These are phyloP conservation scores for Salix arbutifolia DNA, from an alignment of 345 rosid genomes.

Conservation along the genomic window DNA sequence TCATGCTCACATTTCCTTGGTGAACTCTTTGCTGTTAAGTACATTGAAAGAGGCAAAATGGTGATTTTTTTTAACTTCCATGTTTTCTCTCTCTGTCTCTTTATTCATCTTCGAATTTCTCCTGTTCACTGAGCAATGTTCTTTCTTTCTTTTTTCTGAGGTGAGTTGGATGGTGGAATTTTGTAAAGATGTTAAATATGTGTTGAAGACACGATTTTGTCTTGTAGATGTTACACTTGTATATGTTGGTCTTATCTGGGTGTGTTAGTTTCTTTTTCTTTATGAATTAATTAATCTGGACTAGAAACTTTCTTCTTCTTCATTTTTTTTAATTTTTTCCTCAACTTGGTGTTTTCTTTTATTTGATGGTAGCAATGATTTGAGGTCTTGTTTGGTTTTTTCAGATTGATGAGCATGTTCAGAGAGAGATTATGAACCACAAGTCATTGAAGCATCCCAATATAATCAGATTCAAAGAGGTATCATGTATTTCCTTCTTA, in stretches of 20 bases:
- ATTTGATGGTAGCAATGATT: neutral
- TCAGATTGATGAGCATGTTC: conserved; percentile 26
- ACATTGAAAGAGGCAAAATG: conserved; percentile 25
- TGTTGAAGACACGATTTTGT: neutral
- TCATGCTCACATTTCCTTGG: too few relatives aligned
- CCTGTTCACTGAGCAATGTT: neutral
- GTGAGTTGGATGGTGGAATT: neutral
- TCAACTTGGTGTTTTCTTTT: neutral
- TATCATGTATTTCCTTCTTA: too few relatives aligned
- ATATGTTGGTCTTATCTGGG: neutral
- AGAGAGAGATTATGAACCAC: conserved; percentile 27
- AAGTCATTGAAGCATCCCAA: conserved; percentile 24
- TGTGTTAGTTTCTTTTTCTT: neutral
- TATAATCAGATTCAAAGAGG: too few relatives aligned
- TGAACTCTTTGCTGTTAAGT: conserved; percentile 25
- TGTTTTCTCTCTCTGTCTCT: neutral
- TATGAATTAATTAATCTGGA: neutral
- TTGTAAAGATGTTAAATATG: neutral
- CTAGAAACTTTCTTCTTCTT: neutral
- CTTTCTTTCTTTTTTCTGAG: neutral
- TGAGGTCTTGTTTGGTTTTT: neutral
- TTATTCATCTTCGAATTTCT: neutral
- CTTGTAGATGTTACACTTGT: neutral
- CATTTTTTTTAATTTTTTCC: neutral
- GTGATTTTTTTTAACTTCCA: neutral